A percentile compares a stretch with the other conserved stretches of the same genome.
Evolutionary conservation across 306 rosid genomes (phyloP).

Genomic region (Prosopis cineraria): DNA sequence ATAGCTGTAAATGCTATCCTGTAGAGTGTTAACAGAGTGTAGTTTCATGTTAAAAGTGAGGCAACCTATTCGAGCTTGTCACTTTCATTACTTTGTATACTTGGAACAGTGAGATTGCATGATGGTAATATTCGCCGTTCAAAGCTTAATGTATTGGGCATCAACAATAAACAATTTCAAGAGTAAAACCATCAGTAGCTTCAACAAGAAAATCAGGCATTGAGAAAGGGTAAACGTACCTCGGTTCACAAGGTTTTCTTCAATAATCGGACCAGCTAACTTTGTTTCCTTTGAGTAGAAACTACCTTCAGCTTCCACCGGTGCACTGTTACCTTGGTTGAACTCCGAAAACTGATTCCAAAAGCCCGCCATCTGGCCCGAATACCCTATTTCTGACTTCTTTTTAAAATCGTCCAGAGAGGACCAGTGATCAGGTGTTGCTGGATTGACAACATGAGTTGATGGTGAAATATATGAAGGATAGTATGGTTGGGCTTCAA

Average conservation of each 20-base stretch:
- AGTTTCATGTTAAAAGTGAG: not conserved
- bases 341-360: slow-evolving; percentile 55
- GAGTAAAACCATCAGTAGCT: not conserved
- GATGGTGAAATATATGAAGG: slow-evolving; percentile 49
- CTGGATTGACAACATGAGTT: slow-evolving; percentile 36
- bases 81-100: not conserved
- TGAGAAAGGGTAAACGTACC: slow-evolving; percentile 46
- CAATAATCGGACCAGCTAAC: slow-evolving; percentile 29
- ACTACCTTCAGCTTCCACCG: slow-evolving; percentile 44
- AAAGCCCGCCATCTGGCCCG: slow-evolving; percentile 38
- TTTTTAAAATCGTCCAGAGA: slow-evolving; percentile 42
- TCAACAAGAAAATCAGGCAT: not conserved
- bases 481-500: slow-evolving; percentile 52
- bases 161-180: slow-evolving; percentile 1
- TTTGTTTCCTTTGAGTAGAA: slow-evolving; percentile 39
- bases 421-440: slow-evolving; percentile 51
- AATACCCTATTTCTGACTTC: slow-evolving; percentile 37
- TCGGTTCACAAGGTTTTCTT: slow-evolving; percentile 44
- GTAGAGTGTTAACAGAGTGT: not conserved
- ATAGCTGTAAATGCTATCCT: not conserved
- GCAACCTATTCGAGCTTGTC: not conserved
- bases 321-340: slow-evolving; percentile 45
- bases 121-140: not conserved
- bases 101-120: not conserved
- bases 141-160: not conserved